Percentiles rank a stretch among this genome's conserved stretches.
phyloP scores from a whole-genome alignment of 1,139 yeast species.

The Debaryomyces subglobosus region DNA sequence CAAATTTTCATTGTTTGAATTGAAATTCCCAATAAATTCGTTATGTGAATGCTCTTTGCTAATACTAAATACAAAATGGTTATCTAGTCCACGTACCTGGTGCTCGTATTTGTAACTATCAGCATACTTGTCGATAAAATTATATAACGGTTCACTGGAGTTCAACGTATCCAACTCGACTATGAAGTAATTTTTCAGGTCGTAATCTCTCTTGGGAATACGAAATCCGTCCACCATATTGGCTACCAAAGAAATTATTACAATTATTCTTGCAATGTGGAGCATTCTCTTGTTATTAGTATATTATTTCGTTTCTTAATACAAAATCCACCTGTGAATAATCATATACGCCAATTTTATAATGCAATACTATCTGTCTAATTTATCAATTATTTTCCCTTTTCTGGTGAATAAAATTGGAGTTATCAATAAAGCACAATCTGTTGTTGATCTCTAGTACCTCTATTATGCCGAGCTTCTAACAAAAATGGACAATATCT shows the following conservation, averaged over 20 bases:
- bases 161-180: conserved; percentile 51
- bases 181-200: conserved; percentile 53
- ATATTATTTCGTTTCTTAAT: background rate
- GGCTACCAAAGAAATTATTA: background rate
- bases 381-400: background rate
- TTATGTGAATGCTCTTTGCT: conserved; percentile 39
- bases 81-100: conserved; percentile 56
- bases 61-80: conserved; percentile 65
- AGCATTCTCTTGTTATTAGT: background rate
- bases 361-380: background rate
- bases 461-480: background rate
- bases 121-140: conserved; percentile 40
- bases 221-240: conserved; percentile 7
- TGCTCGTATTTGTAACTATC: conserved; percentile 53
- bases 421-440: background rate
- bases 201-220: conserved; percentile 42
- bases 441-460: background rate
- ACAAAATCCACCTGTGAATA: conserved; percentile 5
- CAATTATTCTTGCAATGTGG: background rate
- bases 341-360: conserved; percentile 1
- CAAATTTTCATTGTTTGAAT: conserved; percentile 30
- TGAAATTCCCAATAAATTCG: conserved; percentile 39
- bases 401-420: background rate
- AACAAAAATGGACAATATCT: background rate
- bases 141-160: conserved; percentile 29